Conservation (phyloP, 1,284 basidiomycete genomes). For the Chalciporus sp. region DNA sequence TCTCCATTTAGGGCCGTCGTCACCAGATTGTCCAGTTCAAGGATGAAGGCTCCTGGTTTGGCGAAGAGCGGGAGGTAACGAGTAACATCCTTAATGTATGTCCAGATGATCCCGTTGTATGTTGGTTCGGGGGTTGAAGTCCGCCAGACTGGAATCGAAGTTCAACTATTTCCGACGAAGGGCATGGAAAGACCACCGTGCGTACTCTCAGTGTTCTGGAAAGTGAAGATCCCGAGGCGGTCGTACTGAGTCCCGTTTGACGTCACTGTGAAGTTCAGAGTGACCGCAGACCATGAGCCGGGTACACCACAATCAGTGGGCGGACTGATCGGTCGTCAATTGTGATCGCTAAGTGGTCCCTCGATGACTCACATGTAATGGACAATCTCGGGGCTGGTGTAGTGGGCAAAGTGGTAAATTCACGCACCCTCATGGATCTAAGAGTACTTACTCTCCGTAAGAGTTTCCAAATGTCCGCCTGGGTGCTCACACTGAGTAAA, state of each 20-base stretch:
- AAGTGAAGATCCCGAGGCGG: constrained; percentile 70
- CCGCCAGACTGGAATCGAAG: constrained; percentile 59
- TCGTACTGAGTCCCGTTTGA: constrained; percentile 81
- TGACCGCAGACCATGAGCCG: constrained; percentile 76
- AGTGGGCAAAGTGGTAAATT: constrained; percentile 7
- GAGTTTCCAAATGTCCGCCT: constrained; percentile 75
- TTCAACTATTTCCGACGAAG: neutral
- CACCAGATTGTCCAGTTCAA: constrained; percentile 73
- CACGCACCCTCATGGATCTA: neutral
- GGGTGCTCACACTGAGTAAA: constrained; percentile 3
- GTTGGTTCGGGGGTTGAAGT: constrained; percentile 81
- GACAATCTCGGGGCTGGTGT: constrained; percentile 61
- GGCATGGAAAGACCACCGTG: neutral
- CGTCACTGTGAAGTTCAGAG: constrained; percentile 75
- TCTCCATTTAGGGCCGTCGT: constrained; percentile 59
- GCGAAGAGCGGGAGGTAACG: constrained; percentile 71
- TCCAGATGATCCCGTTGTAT: constrained; percentile 74
- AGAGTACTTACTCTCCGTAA: constrained; percentile 57
- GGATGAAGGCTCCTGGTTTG: constrained; percentile 64
- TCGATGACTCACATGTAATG: constrained; percentile 54
- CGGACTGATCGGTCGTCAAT: constrained; percentile 45
- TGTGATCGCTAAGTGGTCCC: neutral
- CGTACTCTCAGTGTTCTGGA: constrained; percentile 75
- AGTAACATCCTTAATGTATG: constrained; percentile 75
- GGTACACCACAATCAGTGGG: constrained; percentile 70